Percentiles rank a stretch among this genome's conserved stretches.
phyloP scores from a whole-genome alignment of 2,329 filamentous ascomycete species.

The Hymenoscyphus scutula region DNA sequence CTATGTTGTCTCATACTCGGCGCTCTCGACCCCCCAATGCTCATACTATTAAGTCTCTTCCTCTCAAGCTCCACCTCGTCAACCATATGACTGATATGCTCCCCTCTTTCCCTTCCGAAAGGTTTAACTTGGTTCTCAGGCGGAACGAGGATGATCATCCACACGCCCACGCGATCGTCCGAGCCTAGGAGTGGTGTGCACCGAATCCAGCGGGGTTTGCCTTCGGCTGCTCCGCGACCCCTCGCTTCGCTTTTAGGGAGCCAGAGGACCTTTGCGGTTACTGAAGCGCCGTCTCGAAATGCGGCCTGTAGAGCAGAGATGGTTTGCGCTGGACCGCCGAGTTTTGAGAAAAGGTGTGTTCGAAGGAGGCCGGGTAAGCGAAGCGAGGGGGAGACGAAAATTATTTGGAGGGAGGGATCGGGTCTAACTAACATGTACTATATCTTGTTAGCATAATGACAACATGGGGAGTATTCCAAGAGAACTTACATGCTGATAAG shows the following conservation, averaged over 20 bases:
- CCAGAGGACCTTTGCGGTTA: slow-evolving; percentile 74
- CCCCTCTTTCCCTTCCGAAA: background rate
- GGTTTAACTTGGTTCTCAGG: slow-evolving; percentile 15
- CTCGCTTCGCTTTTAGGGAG: slow-evolving; percentile 42
- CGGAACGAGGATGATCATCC: slow-evolving; percentile 68
- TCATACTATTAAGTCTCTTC: slow-evolving; percentile 8
- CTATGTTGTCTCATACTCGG: background rate
- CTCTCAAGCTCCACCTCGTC: slow-evolving; percentile 17
- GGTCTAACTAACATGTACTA: slow-evolving; percentile 61
- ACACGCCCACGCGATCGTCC: slow-evolving; percentile 67
- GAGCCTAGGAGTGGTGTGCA: slow-evolving; percentile 68
- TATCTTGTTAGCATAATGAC: background rate
- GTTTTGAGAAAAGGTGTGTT: slow-evolving; percentile 52
- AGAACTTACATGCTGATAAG: slow-evolving; percentile 43
- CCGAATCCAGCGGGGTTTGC: slow-evolving; percentile 66
- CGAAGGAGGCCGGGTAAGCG: slow-evolving; percentile 65
- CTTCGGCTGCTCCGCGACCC: slow-evolving; percentile 44
- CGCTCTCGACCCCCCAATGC: slow-evolving; percentile 1
- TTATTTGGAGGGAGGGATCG: slow-evolving; percentile 61
- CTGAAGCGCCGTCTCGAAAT: slow-evolving; percentile 62
- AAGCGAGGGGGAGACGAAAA: slow-evolving; percentile 66
- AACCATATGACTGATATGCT: slow-evolving; percentile 11
- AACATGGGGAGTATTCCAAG: background rate
- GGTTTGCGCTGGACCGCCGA: slow-evolving; percentile 47
- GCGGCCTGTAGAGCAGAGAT: slow-evolving; percentile 52